phyloP scores from a whole-genome alignment of 768 basidiomycete species.

The Terana coerulea region DNA sequence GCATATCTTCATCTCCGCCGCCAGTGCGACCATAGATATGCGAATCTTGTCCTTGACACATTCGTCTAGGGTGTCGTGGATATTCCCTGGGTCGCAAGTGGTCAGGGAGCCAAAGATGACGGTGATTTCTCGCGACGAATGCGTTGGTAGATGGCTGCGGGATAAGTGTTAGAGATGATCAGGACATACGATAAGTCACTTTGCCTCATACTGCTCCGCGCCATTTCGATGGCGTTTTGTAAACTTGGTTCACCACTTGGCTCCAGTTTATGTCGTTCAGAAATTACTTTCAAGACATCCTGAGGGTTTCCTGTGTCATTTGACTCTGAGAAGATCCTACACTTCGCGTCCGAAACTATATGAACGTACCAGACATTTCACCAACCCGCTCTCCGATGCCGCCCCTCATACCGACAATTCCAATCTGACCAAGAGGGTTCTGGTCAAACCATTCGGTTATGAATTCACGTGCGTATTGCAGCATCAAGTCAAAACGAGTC shows the following conservation, averaged over 20 bases:
- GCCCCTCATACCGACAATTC: slow-evolving; percentile 87
- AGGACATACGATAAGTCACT: not conserved
- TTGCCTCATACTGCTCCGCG: slow-evolving; percentile 88
- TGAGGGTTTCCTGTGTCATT: slow-evolving; percentile 81
- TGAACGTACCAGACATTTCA: slow-evolving; percentile 83
- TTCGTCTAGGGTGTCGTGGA: slow-evolving; percentile 88
- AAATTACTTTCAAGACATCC: slow-evolving; percentile 84
- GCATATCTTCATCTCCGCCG: slow-evolving; percentile 98
- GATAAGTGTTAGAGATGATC: not conserved
- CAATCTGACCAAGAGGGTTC: slow-evolving; percentile 96
- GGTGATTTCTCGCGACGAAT: slow-evolving; percentile 93
- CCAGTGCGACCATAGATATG: slow-evolving; percentile 89
- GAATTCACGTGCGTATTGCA: slow-evolving; percentile 90
- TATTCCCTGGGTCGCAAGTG: slow-evolving; percentile 95
- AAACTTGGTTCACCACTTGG: slow-evolving; percentile 91
- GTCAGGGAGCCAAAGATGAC: slow-evolving; percentile 94
- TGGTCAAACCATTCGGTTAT: slow-evolving; percentile 98
- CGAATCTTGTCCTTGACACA: slow-evolving; percentile 83
- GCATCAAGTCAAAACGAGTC: slow-evolving; percentile 84
- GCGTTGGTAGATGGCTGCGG: slow-evolving; percentile 89
- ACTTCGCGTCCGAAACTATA: too few species aligned
- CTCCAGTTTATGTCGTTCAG: slow-evolving; percentile 84
- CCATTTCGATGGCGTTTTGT: slow-evolving; percentile 98
- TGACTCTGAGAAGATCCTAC: not conserved
- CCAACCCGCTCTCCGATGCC: slow-evolving; percentile 88